Base-by-base conservation (phyloP, 768 basidiomycete genomes). In the Candolleomyces aberdarensis region DNA sequence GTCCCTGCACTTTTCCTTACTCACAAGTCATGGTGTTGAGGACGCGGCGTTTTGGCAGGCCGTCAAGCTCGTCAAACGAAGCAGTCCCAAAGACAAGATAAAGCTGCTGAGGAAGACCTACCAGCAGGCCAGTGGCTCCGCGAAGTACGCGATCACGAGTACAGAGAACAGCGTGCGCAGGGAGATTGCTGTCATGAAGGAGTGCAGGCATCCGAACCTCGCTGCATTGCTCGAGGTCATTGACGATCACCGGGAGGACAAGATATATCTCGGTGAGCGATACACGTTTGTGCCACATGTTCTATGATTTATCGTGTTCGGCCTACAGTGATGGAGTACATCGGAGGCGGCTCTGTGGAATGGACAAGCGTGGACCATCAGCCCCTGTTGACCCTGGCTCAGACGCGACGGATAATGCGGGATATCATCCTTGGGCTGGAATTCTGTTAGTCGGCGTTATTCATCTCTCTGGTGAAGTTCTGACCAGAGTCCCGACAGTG, bases 101-200 rank as follows among this genome's bases (percentile, higher is more conserved):
- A 82, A 88, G 69, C 74, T 75, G 32, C 74, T 85, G 39, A 74
- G 78, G 61, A 72, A 79, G 59, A 82, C 66, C 43, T 70, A 75
- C 59, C 78, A 76, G 59, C 69, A 73, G 39, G 67, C 66, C 31
- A 64, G 60, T 32, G 59, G 60, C 8, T 55, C 48, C 9, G 63
- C 54, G 60, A 57, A 46, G 60, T 64, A 64, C 74, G 66, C 62
- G 71, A 66, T 85, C 36, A 79, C 82, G 56, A 87, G 83, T 63
- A 83, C 85, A 57, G 88, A 90, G 66, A 83, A 86, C 69, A 91
- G 87, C 71, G 88, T 95, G 60, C 84, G 84, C 64, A 88, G 86
- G 69, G 94, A 96, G 75, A 90, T 96, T 49, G 93, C 93, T 3
- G 90, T 96, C 69, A 91, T 97, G 89, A 94, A 91, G 78, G 89